Percentiles rank a stretch among this genome's conserved stretches.
Conservation (phyloP, 2,329 filamentous ascomycete genomes). For the Ophiocordyceps camponoti-floridani region DNA sequence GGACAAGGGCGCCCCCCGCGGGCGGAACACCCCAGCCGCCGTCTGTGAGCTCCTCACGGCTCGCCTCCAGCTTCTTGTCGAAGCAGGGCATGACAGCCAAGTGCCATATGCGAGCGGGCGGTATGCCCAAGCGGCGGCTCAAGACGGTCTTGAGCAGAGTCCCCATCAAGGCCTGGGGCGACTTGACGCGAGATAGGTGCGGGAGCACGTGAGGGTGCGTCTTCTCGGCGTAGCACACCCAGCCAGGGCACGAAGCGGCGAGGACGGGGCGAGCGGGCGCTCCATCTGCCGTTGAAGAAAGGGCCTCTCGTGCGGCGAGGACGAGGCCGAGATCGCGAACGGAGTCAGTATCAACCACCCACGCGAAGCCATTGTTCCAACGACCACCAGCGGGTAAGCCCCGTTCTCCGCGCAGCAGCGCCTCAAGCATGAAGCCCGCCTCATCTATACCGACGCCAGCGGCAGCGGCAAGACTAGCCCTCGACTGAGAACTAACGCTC, state of each 20-base stretch:
- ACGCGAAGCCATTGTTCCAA: constrained; percentile 62
- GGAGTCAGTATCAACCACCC: constrained; percentile 79
- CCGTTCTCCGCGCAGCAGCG: constrained; percentile 49
- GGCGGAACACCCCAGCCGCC: constrained; percentile 44
- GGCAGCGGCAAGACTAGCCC: constrained; percentile 75
- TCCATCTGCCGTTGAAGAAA: constrained; percentile 12
- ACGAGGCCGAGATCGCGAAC: constrained; percentile 72
- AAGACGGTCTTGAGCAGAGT: constrained; percentile 79
- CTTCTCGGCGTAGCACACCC: constrained; percentile 98
- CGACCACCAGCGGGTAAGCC: constrained; percentile 55
- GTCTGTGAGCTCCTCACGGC: constrained; percentile 79
- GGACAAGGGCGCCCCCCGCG: constrained; percentile 35
- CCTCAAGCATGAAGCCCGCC: constrained; percentile 67
- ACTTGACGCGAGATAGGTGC: constrained; percentile 81
- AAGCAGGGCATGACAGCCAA: constrained; percentile 96
- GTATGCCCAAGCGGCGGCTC: constrained; percentile 51
- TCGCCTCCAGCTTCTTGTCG: constrained; percentile 96
- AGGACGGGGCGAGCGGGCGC: constrained; percentile 41
- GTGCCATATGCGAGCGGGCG: constrained; percentile 78
- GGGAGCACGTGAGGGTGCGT: constrained; percentile 87
- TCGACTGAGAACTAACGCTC: constrained; percentile 78
- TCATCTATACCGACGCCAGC: constrained; percentile 47
- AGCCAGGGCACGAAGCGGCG: constrained; percentile 84
- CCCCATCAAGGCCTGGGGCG: constrained; percentile 79
- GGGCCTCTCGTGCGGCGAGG: constrained; percentile 55